Conservation (phyloP, 1,139 yeast species). For the Taphrina flavorubra region DNA sequence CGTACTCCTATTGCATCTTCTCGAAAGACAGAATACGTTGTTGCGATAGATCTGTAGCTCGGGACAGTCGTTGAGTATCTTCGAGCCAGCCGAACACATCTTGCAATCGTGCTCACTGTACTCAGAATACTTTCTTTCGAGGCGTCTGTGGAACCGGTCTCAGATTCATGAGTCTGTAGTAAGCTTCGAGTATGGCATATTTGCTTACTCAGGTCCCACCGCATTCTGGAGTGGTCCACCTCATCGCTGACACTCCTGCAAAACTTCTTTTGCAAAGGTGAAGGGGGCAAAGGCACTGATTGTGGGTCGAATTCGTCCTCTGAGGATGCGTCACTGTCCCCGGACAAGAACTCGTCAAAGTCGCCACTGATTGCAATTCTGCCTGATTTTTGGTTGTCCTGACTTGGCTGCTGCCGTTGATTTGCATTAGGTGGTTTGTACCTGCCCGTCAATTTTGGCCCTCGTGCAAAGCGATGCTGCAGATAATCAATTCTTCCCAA, state of each 20-base stretch:
- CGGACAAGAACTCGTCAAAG: not conserved
- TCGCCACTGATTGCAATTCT: not conserved
- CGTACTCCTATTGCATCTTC: constrained; percentile 31
- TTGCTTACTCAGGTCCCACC: not conserved
- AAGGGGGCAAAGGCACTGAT: constrained; percentile 29
- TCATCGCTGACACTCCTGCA: constrained; percentile 25
- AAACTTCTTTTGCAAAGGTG: constrained; percentile 11
- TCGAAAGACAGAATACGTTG: constrained; percentile 16
- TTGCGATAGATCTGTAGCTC: constrained; percentile 3
- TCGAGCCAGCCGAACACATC: constrained; percentile 27
- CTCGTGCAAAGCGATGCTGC: constrained; percentile 36
- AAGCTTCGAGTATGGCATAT: not conserved
- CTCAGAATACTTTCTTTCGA: not conserved
- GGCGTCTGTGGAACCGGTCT: not conserved
- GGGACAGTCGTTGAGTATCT: constrained; percentile 24
- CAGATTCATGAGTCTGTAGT: not conserved
- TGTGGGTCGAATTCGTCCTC: constrained; percentile 18
- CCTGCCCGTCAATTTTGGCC: constrained; percentile 6
- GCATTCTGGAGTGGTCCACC: constrained; percentile 17
- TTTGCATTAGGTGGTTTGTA: not conserved
- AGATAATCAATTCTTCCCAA: constrained; percentile 27
- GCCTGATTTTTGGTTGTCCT: not conserved
- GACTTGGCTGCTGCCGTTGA: not conserved
- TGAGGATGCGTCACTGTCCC: constrained; percentile 9
- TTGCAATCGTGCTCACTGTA: not conserved